phyloP scores from a whole-genome alignment of 352 stramenopile species.

The Globisporangium emineosum region DNA sequence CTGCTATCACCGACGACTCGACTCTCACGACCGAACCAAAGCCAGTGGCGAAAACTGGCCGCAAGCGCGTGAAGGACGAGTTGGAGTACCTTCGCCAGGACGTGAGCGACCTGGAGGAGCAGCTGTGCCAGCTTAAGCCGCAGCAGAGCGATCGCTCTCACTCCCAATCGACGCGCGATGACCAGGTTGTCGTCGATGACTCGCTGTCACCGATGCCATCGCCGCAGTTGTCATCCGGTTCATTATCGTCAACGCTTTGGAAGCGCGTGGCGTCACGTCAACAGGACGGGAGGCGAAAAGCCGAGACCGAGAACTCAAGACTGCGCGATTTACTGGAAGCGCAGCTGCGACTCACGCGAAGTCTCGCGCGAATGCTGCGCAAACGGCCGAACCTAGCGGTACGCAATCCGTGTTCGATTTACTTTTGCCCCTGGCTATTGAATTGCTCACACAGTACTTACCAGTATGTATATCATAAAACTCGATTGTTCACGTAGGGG shows the following conservation, averaged over 20 bases:
- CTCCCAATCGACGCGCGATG: no score
- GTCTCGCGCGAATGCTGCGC: not conserved
- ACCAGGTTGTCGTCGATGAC: no score
- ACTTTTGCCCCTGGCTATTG: no score
- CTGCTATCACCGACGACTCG: not conserved
- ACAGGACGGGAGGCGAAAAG: slow-evolving; percentile 4
- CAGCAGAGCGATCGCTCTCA: no score
- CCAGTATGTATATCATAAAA: no score
- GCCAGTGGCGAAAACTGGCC: not conserved
- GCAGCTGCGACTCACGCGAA: not conserved
- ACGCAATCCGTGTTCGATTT: not conserved
- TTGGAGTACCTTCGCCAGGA: slow-evolving; percentile 8
- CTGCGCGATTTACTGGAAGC: slow-evolving; percentile 2
- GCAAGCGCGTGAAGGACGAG: slow-evolving; percentile 6
- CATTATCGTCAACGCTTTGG: not conserved
- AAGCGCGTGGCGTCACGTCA: slow-evolving; percentile 3
- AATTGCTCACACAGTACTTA: no score
- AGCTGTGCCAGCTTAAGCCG: slow-evolving; percentile 5
- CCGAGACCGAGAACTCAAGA: not conserved
- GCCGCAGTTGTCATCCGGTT: no score
- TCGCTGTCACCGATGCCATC: no score
- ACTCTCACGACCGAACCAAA: not conserved
- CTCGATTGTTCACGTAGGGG: not conserved
- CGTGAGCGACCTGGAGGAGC: slow-evolving; percentile 10
- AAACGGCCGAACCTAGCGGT: slow-evolving; percentile 2